Evolutionary conservation across 495 filamentous ascomycete species (phyloP).

Genomic region (Thermothielavioides terrestris): DNA sequence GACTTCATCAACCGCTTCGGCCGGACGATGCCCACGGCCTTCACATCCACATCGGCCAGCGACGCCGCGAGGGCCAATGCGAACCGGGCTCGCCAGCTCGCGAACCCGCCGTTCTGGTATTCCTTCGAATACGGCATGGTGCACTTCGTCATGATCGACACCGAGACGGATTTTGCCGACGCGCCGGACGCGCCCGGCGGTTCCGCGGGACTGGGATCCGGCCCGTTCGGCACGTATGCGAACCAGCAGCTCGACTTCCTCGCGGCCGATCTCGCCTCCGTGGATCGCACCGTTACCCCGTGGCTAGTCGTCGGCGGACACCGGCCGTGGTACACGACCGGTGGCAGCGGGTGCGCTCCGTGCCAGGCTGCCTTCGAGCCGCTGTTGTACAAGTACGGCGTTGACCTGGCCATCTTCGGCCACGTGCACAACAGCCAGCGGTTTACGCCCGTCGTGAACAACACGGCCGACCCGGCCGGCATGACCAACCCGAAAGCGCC

Average conservation of each 20-base stretch:
- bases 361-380: slow-evolving; percentile 53
- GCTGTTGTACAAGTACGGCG: slow-evolving; percentile 50
- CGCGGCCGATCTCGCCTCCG: slow-evolving; percentile 36
- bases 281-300: slow-evolving; percentile 43
- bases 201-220: slow-evolving; percentile 38
- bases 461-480: slow-evolving; percentile 36
- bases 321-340: slow-evolving; percentile 50
- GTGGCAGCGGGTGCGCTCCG: slow-evolving; percentile 34
- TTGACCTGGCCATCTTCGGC: slow-evolving; percentile 53
- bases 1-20: slow-evolving; percentile 50
- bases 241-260: slow-evolving; percentile 40
- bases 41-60: slow-evolving; percentile 37
- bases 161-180: slow-evolving; percentile 44
- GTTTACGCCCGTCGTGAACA: slow-evolving; percentile 30
- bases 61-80: slow-evolving; percentile 38
- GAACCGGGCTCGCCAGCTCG: slow-evolving; percentile 37
- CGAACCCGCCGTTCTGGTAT: slow-evolving; percentile 59
- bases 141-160: slow-evolving; percentile 50
- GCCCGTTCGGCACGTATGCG: slow-evolving; percentile 40
- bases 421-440: slow-evolving; percentile 44
- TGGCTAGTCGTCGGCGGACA: slow-evolving; percentile 55
- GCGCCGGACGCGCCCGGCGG: slow-evolving; percentile 41
- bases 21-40: slow-evolving; percentile 41
- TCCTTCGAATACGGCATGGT: slow-evolving; percentile 56
- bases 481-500: slow-evolving; percentile 46